Percentiles rank a stretch among this genome's conserved stretches.
Conservation (phyloP, 148 eudicot species). For the Pouteria glomerata region DNA sequence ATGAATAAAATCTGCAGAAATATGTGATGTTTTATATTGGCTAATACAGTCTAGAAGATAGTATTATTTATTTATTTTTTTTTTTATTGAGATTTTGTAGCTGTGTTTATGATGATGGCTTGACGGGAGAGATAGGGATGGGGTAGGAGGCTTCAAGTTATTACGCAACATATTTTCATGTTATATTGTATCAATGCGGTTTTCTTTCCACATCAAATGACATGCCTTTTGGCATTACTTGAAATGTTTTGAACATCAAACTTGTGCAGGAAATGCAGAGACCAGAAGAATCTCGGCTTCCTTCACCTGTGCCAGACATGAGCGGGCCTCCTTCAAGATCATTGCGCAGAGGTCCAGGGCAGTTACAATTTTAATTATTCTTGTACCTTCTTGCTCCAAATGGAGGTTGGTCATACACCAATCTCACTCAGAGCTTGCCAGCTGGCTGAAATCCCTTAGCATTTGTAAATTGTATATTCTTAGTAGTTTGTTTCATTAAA, state of each 20-base stretch:
- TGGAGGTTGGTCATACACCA: constrained; percentile 12
- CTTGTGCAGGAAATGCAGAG: constrained; percentile 26
- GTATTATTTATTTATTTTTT: too few relatives aligned
- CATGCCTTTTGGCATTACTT: background rate
- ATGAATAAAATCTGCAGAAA: too few relatives aligned
- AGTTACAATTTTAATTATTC: constrained; percentile 42
- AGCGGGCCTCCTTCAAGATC: constrained; percentile 46
- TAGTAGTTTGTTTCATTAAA: constrained; percentile 26
- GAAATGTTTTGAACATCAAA: background rate
- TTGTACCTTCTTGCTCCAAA: constrained; percentile 17
- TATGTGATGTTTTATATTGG: too few relatives aligned
- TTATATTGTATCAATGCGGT: background rate
- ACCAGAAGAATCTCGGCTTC: constrained; percentile 40
- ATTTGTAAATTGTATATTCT: constrained; percentile 73
- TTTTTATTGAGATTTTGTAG: too few relatives aligned
- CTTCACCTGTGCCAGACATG: constrained; percentile 30
- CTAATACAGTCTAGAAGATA: too few relatives aligned
- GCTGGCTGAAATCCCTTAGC: constrained; percentile 22
- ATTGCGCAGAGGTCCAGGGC: constrained; percentile 44
- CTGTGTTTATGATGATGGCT: too few relatives aligned
- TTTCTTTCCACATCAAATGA: background rate
- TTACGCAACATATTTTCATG: too few relatives aligned
- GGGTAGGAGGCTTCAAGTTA: too few relatives aligned
- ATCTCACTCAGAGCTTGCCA: constrained; percentile 20
- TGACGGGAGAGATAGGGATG: too few relatives aligned